Evolutionary conservation across 495 filamentous ascomycete species (phyloP).

Genomic region (Annulohypoxylon maeteangense): DNA sequence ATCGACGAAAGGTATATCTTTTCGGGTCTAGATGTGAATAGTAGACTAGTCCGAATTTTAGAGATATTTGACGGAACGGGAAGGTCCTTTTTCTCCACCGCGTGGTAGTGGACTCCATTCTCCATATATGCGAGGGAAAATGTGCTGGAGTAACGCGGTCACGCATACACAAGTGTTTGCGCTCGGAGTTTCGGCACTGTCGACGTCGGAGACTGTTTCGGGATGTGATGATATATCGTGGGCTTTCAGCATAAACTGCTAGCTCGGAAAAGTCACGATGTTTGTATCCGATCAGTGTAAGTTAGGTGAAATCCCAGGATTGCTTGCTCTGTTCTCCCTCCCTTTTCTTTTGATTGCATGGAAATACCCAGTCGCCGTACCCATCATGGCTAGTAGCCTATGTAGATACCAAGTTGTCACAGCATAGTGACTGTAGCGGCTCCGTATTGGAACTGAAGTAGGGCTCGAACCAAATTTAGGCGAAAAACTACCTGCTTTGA

Average conservation of each 20-base stretch:
- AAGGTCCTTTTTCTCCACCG: background rate
- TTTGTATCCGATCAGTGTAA: background rate
- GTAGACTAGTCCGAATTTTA: background rate
- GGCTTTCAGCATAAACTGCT: background rate
- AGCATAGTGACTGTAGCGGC: background rate
- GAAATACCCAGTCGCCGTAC: background rate
- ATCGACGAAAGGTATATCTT: background rate
- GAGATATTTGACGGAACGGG: background rate
- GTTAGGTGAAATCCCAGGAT: background rate
- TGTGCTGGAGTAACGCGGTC: background rate
- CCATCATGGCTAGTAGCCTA: background rate
- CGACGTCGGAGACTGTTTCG: background rate
- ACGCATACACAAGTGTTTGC: background rate
- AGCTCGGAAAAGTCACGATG: background rate
- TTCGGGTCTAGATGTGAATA: background rate
- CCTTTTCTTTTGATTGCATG: background rate
- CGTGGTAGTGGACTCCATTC: background rate
- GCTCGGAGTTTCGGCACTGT: background rate
- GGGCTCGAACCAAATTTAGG: background rate
- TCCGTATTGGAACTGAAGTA: background rate
- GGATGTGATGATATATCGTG: background rate
- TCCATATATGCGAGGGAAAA: background rate
- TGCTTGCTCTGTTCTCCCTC: background rate
- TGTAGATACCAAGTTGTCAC: too few species aligned
- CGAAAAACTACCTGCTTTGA: too few species aligned